Evolutionary conservation across 164 flowering plant species (phyloP).

Genomic region (Magnolia kwangsiensis): DNA sequence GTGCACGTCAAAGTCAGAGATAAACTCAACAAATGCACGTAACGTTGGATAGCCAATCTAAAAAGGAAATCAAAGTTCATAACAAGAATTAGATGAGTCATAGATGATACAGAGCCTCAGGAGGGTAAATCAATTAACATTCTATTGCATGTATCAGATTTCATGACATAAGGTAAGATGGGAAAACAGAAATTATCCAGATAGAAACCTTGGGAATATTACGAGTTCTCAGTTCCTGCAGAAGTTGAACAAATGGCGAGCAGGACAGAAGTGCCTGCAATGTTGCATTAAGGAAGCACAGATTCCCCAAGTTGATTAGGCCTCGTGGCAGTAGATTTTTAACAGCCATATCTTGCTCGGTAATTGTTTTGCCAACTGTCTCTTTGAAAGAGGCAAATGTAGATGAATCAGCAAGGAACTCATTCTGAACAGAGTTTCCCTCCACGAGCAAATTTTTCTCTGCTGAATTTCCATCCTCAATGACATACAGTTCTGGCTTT

Average conservation of each 20-base stretch:
- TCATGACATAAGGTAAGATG: background rate
- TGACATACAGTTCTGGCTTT: slow-evolving; percentile 15
- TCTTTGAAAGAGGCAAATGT: slow-evolving; percentile 14
- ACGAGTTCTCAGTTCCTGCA: slow-evolving; percentile 56
- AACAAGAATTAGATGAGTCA: slow-evolving; percentile 2
- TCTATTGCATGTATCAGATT: background rate
- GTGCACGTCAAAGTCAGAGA: slow-evolving; percentile 63
- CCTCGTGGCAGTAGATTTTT: slow-evolving; percentile 67
- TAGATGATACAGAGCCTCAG: background rate
- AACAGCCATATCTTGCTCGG: slow-evolving; percentile 19
- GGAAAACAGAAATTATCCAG: slow-evolving; percentile 1
- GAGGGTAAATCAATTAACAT: background rate
- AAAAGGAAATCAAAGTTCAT: slow-evolving; percentile 9
- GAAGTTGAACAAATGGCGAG: slow-evolving; percentile 75
- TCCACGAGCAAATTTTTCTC: slow-evolving; percentile 1
- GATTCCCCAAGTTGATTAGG: slow-evolving; percentile 78
- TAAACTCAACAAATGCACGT: slow-evolving; percentile 67
- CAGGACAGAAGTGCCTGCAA: slow-evolving; percentile 93
- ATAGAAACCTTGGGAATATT: slow-evolving; percentile 64
- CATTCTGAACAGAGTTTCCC: slow-evolving; percentile 16
- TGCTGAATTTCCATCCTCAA: slow-evolving; percentile 24
- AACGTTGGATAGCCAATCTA: slow-evolving; percentile 82
- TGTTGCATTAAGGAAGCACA: slow-evolving; percentile 95
- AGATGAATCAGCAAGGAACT: slow-evolving; percentile 16
- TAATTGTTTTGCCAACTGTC: slow-evolving; percentile 20